Evolutionary conservation across 2,329 filamentous ascomycete species (phyloP), one percentile per base, ranked within the genome.

Genomic region (Talaromyces funiculosus): DNA sequence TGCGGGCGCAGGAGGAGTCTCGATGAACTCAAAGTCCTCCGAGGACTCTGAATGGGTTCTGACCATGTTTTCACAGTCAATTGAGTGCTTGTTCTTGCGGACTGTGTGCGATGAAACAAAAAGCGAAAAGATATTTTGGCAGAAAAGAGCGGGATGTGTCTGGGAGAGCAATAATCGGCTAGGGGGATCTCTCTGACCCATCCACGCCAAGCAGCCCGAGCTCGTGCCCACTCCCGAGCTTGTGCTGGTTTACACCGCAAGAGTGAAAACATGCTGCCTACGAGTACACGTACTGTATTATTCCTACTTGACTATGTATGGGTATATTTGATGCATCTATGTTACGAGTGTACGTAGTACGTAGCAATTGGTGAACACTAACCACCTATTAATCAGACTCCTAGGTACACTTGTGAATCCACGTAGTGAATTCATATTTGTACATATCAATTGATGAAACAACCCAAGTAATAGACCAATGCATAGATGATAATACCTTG

Each of bases 1-100:
- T 63, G 80, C 80, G 54, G 81, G 76, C 65, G 83, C 84, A 65
- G 81, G 75, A 62, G 85, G 85, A 68, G 85, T 88, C 68, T 85
- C 78, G 65, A 87, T 78, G 68, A 78, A 81, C 69, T 81, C 78
- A 69, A 79, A 79, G 70, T 79, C 78, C 68, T 78, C 76, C 20
- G 67, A 71, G 68, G 77, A 77, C 75, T 78, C 76, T 60, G 77
- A 73, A 62, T 77, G 75, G 54, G 69, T 70, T 64, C 72, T 76
- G 67, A 72, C 72, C 77, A 75, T 75, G 61, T 61, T 64, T 62
- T 64, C 58, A 57, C 63, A 64, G 66, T 62, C 66, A 71, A 70
- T 68, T 69, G 69, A 64, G 63, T 37, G 6, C 64, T 62, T 62
- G 55, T 56, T 65, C 59, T 29, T 47, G 54, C 37, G 31, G 55